Conservation (phyloP, 306 rosid genomes). For the Oxytropis ochrocephala region DNA sequence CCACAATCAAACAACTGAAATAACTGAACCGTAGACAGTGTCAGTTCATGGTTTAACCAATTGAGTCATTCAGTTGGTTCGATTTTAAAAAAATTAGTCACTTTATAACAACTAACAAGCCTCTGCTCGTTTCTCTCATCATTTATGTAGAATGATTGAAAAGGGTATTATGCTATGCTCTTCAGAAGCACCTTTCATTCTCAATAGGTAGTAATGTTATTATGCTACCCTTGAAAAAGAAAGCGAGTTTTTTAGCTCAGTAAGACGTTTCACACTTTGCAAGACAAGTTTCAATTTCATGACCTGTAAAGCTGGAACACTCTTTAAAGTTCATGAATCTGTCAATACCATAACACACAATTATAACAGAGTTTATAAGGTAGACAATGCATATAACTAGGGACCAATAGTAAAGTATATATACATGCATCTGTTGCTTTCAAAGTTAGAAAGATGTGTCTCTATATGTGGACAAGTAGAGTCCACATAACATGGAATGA, state of each 20-base stretch:
- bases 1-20: no score
- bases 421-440: slow-evolving; percentile 14
- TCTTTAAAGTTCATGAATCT: slow-evolving; percentile 30
- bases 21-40: no score
- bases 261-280: not conserved
- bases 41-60: no score
- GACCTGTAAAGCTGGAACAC: slow-evolving; percentile 16
- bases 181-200: not conserved
- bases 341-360: not conserved
- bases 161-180: not conserved
- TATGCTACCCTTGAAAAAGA: slow-evolving; percentile 21
- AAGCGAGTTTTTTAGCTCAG: not conserved
- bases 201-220: slow-evolving; percentile 20
- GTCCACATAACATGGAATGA: slow-evolving; percentile 22
- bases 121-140: not conserved
- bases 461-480: not conserved
- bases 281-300: slow-evolving; percentile 18
- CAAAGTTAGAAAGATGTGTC: not conserved
- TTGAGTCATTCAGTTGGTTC: no score
- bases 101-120: not conserved
- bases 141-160: not conserved
- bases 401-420: not conserved
- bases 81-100: not conserved
- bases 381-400: slow-evolving; percentile 6
- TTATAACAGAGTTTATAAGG: slow-evolving; percentile 4